Percentiles rank a stretch among this genome's conserved stretches.
Conservation (phyloP, 495 filamentous ascomycete genomes). For the Penicillium maclennaniae region DNA sequence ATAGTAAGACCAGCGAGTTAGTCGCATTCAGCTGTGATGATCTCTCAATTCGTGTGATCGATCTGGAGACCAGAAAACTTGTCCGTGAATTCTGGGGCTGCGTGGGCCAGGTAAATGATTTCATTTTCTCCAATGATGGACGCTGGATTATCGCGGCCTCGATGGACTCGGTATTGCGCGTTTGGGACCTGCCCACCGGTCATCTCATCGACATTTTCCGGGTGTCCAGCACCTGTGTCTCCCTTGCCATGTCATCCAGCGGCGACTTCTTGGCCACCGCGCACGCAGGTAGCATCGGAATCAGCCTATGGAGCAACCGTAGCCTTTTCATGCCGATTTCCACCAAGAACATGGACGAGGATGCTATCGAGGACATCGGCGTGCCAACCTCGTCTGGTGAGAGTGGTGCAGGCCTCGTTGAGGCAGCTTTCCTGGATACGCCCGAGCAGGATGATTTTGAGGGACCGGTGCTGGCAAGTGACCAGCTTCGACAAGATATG, state of each 20-base stretch:
- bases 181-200: conserved; percentile 95
- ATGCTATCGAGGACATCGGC: conserved; percentile 58
- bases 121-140: conserved; percentile 88
- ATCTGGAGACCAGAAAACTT: conserved; percentile 83
- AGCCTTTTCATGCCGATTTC: conserved; percentile 85
- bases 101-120: conserved; percentile 74
- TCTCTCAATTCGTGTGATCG: conserved; percentile 79
- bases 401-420: conserved; percentile 63
- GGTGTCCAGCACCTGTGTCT: conserved; percentile 68
- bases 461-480: conserved; percentile 50
- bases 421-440: conserved; percentile 62
- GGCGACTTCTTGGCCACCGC: conserved; percentile 92
- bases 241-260: conserved; percentile 80
- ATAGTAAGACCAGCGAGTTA: conserved; percentile 77
- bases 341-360: conserved; percentile 72
- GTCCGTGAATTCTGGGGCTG: conserved; percentile 93
- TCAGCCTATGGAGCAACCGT: conserved; percentile 92
- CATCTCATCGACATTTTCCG: conserved; percentile 90
- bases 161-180: conserved; percentile 73
- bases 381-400: conserved; percentile 80
- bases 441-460: conserved; percentile 46
- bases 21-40: conserved; percentile 90
- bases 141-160: conserved; percentile 90
- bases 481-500: conserved; percentile 76
- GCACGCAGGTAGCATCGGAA: conserved; percentile 76